Conservation (phyloP, 352 stramenopile genomes). For the Pythium plurisporium region DNA sequence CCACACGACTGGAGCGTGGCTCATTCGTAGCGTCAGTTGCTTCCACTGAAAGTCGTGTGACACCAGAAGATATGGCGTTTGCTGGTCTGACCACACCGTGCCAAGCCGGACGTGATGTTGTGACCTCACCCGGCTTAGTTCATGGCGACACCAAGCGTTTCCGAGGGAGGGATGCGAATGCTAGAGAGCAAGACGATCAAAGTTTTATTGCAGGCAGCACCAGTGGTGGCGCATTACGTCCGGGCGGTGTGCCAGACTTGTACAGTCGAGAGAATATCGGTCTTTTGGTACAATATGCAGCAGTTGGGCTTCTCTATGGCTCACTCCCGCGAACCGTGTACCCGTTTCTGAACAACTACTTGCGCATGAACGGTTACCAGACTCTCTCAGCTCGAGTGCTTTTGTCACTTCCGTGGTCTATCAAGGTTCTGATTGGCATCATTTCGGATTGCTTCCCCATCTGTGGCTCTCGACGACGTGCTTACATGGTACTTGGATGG, state of each 20-base stretch:
- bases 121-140: too few relatives aligned
- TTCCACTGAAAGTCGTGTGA: slow-evolving; percentile 6
- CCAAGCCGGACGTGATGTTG: not conserved
- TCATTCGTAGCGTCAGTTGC: slow-evolving; percentile 11
- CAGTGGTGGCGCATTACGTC: slow-evolving; percentile 17
- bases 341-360: slow-evolving; percentile 71
- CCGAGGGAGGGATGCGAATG: not conserved
- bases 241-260: slow-evolving; percentile 44
- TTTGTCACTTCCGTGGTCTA: slow-evolving; percentile 52
- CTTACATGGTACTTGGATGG: slow-evolving; percentile 75
- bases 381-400: slow-evolving; percentile 57
- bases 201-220: not conserved
- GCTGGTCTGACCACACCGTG: not conserved
- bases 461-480: slow-evolving; percentile 46
- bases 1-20: slow-evolving; percentile 4
- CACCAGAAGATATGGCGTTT: not conserved
- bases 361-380: slow-evolving; percentile 64
- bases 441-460: slow-evolving; percentile 62
- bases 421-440: slow-evolving; percentile 67
- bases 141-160: too few relatives aligned
- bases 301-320: slow-evolving; percentile 58
- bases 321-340: slow-evolving; percentile 57
- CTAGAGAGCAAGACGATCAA: not conserved
- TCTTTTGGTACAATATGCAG: slow-evolving; percentile 64
- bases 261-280: slow-evolving; percentile 50